Conservation (phyloP, 1,139 yeast species). For the Yamadazyma siamensis region DNA sequence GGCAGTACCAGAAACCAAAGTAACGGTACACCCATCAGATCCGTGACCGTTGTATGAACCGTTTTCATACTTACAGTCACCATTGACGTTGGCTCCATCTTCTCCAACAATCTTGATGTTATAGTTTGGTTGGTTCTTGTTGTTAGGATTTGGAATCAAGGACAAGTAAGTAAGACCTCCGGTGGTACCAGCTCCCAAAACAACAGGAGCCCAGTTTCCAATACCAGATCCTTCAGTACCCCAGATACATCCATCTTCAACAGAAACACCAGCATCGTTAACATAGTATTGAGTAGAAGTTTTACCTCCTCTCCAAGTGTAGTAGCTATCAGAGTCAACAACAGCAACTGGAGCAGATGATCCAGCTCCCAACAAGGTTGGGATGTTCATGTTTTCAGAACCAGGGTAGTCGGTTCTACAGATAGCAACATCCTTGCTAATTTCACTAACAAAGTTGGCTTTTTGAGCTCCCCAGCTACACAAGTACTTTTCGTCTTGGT, state of each 20-base stretch:
- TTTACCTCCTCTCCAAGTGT: conserved; percentile 73
- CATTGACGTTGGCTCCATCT: conserved; percentile 60
- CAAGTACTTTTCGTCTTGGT: conserved; percentile 56
- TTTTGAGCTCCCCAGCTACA: conserved; percentile 81
- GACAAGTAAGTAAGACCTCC: conserved; percentile 82
- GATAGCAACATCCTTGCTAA: conserved; percentile 67
- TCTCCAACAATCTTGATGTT: conserved; percentile 80
- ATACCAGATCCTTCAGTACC: conserved; percentile 73
- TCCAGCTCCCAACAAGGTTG: conserved; percentile 79
- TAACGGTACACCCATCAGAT: conserved; percentile 86
- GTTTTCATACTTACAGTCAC: conserved; percentile 75
- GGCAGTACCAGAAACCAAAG: conserved; percentile 81
- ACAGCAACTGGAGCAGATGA: conserved; percentile 64
- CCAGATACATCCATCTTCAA: conserved; percentile 92
- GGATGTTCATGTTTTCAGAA: conserved; percentile 95
- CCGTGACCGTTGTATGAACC: conserved; percentile 73
- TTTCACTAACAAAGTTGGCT: conserved; percentile 66
- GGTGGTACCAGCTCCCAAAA: conserved; percentile 88
- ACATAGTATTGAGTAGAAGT: conserved; percentile 97
- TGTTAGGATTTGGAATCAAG: conserved; percentile 94
- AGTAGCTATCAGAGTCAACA: conserved; percentile 74
- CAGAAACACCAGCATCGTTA: conserved; percentile 90
- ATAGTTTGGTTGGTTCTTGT: conserved; percentile 71
- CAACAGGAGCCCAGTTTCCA: conserved; percentile 98
- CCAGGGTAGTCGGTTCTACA: conserved; percentile 99